A percentile compares a stretch with the other conserved stretches of the same genome.
phyloP scores from a whole-genome alignment of 176 grass and related monocot genomes.

The Bothriochloa decipiens region DNA sequence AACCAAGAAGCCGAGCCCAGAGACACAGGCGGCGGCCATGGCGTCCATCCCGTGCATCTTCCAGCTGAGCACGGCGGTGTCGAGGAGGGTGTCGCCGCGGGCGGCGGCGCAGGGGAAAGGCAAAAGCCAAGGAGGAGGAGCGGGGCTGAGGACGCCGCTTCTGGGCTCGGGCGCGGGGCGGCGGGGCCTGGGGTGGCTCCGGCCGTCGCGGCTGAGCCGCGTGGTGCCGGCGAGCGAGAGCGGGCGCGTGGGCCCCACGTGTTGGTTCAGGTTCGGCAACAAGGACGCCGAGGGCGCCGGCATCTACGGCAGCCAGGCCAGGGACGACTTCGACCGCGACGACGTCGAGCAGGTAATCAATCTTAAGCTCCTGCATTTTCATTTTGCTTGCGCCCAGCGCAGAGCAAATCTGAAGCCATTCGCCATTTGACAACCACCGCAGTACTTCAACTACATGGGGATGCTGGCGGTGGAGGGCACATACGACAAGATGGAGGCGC shows the following conservation, averaged over 20 bases:
- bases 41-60: slow-evolving; percentile 70
- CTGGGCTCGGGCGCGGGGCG: slow-evolving; percentile 21
- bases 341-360: slow-evolving; percentile 89
- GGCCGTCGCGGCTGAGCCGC: slow-evolving; percentile 46
- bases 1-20: background rate
- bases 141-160: slow-evolving; percentile 49
- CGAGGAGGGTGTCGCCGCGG: slow-evolving; percentile 33
- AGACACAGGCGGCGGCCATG: slow-evolving; percentile 32
- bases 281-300: slow-evolving; percentile 77
- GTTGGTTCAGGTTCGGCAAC: slow-evolving; percentile 93
- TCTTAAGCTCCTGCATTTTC: background rate
- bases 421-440: background rate
- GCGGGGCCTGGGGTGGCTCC: slow-evolving; percentile 40
- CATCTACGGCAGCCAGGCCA: slow-evolving; percentile 80
- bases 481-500: slow-evolving; percentile 99
- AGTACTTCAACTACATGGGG: slow-evolving; percentile 99
- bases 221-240: slow-evolving; percentile 52
- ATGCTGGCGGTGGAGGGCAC: slow-evolving; percentile 99
- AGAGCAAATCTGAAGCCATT: background rate
- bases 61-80: slow-evolving; percentile 45
- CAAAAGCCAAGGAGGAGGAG: background rate
- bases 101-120: slow-evolving; percentile 6
- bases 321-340: slow-evolving; percentile 95
- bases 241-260: slow-evolving; percentile 56
- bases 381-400: background rate